Base-by-base conservation (phyloP, 805 yeast species). In the Grigorovia yakushimaensis region DNA sequence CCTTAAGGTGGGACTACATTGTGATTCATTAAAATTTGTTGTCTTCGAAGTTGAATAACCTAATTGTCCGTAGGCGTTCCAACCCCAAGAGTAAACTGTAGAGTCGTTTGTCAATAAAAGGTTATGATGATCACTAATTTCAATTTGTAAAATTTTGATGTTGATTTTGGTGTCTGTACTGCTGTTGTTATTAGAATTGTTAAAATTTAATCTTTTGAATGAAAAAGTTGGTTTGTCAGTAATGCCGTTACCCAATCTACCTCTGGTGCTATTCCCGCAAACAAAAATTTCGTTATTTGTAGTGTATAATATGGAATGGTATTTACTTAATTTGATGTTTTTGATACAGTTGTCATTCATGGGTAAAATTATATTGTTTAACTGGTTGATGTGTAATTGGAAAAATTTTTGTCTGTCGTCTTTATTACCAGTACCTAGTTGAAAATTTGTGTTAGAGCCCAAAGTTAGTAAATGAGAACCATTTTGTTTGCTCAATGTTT, bases 11-110 rank as follows among this genome's bases (percentile, higher is more conserved):
- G 54, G 10, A 33, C 56, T 54, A 11, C 58, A 40, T 48, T 54
- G 48, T 55, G 57, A 52, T 44, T 62, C 58, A 9, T 50, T 23
- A 5, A 43, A 45, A 18, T 63, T 68, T 0, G 57, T 19, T 4
- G 37, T 41, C 42, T 54, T 61, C 2, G 59, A 57, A 5, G 70
- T 67, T 2, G 63, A 60, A 51, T 72, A 73, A 0, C 95, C 95
- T 20, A 86, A 62, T 59, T 85, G 94, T n/a, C 74, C 75, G 59
- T 63, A 73, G 17, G 72, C 69, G 56, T 86, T 86, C 50, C 78
- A 71, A 0, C 97, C 97, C 95, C 96, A 89, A 0, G 88, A 65
- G 51, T 71, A 83, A 1, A 87, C 67, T 4, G 18, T 19, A 8
- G 39, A 15, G 37, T 79, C 79, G 15, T 64, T 54, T 0, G 66